A percentile compares a stretch with the other conserved stretches of the same genome.
phyloP scores from a whole-genome alignment of 2,329 filamentous ascomycete species.

The Sporothrix curviconia region DNA sequence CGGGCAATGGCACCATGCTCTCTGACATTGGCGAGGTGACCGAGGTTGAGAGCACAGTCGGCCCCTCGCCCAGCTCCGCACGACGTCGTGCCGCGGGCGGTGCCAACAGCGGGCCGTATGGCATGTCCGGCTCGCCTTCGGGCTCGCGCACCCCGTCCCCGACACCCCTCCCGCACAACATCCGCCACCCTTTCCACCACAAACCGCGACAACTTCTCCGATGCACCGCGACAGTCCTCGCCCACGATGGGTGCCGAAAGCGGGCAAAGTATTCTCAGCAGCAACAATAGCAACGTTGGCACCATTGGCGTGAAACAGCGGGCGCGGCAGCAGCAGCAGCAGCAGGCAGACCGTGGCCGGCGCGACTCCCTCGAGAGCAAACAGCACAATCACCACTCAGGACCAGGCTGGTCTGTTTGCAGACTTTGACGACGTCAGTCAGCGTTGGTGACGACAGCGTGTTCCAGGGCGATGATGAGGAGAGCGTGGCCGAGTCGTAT shows the following conservation, averaged over 20 bases:
- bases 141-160: conserved; percentile 29
- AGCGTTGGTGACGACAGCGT: conserved; percentile 60
- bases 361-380: conserved; percentile 53
- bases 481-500: conserved; percentile 55
- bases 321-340: conserved; percentile 27
- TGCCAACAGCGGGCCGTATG: not conserved
- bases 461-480: conserved; percentile 62
- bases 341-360: conserved; percentile 38
- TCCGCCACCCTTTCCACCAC: conserved; percentile 17
- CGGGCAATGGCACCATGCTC: conserved; percentile 62
- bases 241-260: conserved; percentile 37
- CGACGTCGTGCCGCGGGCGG: conserved; percentile 7
- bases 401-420: conserved; percentile 45
- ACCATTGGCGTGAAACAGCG: conserved; percentile 36
- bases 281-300: not conserved
- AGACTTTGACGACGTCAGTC: conserved; percentile 55
- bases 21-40: conserved; percentile 58
- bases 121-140: conserved; percentile 18
- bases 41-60: conserved; percentile 44
- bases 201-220: conserved; percentile 26
- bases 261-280: not conserved
- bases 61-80: conserved; percentile 26
- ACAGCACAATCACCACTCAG: conserved; percentile 51
- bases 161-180: conserved; percentile 9
- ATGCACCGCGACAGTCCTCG: conserved; percentile 34